These are phyloP conservation scores for Penicillium paneum DNA, from an alignment of 2,329 filamentous ascomycete species.

Conservation along the genomic window DNA sequence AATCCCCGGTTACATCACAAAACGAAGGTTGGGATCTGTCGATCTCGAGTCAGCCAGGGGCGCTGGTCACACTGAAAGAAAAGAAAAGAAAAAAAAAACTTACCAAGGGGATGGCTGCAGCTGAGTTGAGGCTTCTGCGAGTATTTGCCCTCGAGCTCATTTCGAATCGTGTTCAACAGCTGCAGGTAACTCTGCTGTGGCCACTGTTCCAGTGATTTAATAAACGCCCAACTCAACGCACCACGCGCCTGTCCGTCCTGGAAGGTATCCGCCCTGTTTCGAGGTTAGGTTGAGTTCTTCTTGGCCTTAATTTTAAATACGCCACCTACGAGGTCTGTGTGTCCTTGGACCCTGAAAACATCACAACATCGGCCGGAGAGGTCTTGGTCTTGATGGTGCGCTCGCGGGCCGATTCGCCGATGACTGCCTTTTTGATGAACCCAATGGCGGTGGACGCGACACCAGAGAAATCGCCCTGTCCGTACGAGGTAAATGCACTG, in stretches of 20 bases:
- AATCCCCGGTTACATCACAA: conserved; percentile 57
- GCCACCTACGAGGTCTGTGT: conserved; percentile 64
- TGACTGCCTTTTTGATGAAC: conserved; percentile 83
- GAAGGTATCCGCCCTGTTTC: conserved; percentile 75
- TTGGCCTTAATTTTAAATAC: background rate
- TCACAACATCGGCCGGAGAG: conserved; percentile 89
- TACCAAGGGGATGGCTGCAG: conserved; percentile 93
- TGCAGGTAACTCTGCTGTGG: conserved; percentile 93
- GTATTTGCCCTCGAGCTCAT: conserved; percentile 83
- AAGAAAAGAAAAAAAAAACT: too few relatives aligned
- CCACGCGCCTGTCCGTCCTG: conserved; percentile 87
- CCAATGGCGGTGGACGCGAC: conserved; percentile 77
- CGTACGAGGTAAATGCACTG: conserved; percentile 69
- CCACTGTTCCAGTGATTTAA: conserved; percentile 81
- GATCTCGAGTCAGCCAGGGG: conserved; percentile 13
- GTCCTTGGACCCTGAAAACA: conserved; percentile 97
- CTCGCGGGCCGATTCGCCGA: conserved; percentile 73
- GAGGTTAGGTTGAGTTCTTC: background rate
- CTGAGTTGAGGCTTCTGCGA: conserved; percentile 94
- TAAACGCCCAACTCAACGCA: conserved; percentile 97
- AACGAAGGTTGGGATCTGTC: conserved; percentile 62
- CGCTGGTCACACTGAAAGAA: background rate
- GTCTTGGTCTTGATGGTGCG: conserved; percentile 84
- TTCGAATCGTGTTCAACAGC: conserved; percentile 88
- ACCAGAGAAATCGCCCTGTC: conserved; percentile 74